Percentiles rank a stretch among this genome's conserved stretches.
phyloP scores from a whole-genome alignment of 1,284 basidiomycete genomes.

The Trichosporon ovoides region DNA sequence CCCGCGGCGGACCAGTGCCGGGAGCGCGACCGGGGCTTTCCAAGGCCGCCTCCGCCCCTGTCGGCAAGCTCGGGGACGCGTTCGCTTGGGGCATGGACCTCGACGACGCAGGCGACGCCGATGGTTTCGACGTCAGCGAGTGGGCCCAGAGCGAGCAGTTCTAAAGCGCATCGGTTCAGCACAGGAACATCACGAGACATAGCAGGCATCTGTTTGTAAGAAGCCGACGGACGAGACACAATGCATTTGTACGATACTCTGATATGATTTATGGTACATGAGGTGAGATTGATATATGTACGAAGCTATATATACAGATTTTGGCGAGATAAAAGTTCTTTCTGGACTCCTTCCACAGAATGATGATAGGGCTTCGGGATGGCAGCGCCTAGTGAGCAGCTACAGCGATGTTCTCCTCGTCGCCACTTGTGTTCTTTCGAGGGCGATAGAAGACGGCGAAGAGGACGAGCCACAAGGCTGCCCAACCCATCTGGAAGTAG shows the following conservation, averaged over 20 bases:
- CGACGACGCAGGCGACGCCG: conserved; percentile 26
- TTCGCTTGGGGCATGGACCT: conserved; percentile 35
- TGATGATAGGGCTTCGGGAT: neutral
- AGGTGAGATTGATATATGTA: neutral
- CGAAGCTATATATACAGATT: too few species aligned
- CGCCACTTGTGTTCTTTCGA: conserved; percentile 11
- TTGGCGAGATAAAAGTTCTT: neutral
- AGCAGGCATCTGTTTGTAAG: neutral
- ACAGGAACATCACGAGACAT: neutral
- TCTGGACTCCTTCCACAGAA: too few species aligned
- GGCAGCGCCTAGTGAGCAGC: neutral
- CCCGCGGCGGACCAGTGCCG: neutral
- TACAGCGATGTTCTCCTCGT: neutral
- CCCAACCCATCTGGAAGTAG: conserved; percentile 44
- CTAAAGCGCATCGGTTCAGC: conserved; percentile 8
- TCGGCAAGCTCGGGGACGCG: conserved; percentile 25
- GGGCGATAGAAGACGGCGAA: conserved; percentile 36
- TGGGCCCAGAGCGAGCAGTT: conserved; percentile 35
- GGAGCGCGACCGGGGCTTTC: conserved; percentile 14
- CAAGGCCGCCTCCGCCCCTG: conserved; percentile 41
- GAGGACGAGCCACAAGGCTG: conserved; percentile 28
- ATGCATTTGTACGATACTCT: conserved; percentile 1
- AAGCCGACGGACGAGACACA: neutral
- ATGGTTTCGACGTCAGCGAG: conserved; percentile 42
- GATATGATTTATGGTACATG: neutral